Conservation (phyloP, 768 basidiomycete species). For the Boletus pseudo-olivaceus region DNA sequence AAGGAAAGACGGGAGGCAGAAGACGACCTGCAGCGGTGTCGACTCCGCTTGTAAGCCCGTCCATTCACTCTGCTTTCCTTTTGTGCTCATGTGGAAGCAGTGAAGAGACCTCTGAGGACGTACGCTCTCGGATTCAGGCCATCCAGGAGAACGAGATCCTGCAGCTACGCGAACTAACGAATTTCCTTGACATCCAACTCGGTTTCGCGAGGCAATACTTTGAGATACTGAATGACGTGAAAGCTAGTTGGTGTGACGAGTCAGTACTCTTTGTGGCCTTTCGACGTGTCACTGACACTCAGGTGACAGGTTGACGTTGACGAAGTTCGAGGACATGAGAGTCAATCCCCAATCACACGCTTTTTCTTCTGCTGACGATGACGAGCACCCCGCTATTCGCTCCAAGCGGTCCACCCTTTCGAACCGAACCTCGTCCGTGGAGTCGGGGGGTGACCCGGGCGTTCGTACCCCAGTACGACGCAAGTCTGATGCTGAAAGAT, state of each 20-base stretch:
- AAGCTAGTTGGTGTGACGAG: constrained; percentile 64
- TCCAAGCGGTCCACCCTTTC: constrained; percentile 32
- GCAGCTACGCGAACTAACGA: constrained; percentile 67
- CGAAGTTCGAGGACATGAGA: constrained; percentile 26
- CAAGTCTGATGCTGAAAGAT: constrained; percentile 41
- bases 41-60: constrained; percentile 65
- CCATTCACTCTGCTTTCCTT: background rate
- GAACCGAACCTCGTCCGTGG: constrained; percentile 21
- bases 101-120: constrained; percentile 83
- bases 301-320: constrained; percentile 27
- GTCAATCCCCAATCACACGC: constrained; percentile 15
- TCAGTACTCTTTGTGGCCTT: constrained; percentile 31
- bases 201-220: constrained; percentile 72
- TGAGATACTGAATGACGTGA: constrained; percentile 69
- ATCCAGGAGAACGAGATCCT: constrained; percentile 78
- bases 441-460: constrained; percentile 36
- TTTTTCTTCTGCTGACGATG: constrained; percentile 18
- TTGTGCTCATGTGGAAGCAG: constrained; percentile 37
- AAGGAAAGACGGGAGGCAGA: constrained; percentile 71
- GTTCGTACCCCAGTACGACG: constrained; percentile 28
- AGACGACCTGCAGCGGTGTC: constrained; percentile 71
- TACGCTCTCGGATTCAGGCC: constrained; percentile 71
- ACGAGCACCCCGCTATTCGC: constrained; percentile 32
- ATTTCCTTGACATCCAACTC: constrained; percentile 69
- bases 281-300: constrained; percentile 3